These are phyloP conservation scores for Ogataea zsoltii DNA, from an alignment of 805 yeast genomes.

Conservation along the genomic window DNA sequence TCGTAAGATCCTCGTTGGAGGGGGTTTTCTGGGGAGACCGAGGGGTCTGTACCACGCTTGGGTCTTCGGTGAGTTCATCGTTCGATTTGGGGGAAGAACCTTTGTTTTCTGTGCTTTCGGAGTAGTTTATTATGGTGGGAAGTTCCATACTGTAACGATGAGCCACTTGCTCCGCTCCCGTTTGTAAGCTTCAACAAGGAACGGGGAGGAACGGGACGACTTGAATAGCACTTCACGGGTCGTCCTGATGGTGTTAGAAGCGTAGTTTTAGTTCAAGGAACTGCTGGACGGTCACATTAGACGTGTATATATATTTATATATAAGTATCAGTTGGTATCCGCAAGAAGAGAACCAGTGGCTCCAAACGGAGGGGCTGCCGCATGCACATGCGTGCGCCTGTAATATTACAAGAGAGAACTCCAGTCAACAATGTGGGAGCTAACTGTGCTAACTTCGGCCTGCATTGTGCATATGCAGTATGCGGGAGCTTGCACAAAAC, in stretches of 20 bases:
- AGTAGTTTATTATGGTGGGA: conserved; percentile 15
- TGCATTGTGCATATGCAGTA: not conserved
- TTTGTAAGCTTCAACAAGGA: not conserved
- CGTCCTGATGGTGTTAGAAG: not conserved
- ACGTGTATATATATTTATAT: conserved; percentile 3
- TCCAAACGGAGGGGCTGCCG: conserved; percentile 1
- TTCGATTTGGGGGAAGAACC: not conserved
- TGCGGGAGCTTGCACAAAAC: not conserved
- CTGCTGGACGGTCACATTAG: not conserved
- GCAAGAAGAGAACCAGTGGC: not conserved
- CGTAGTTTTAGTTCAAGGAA: not conserved
- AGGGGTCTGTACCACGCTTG: not conserved
- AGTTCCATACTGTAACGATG: conserved; percentile 11
- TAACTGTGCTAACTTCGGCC: not conserved
- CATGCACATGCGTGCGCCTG: conserved; percentile 2
- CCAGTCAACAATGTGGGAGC: not conserved
- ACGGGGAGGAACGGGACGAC: too few relatives aligned
- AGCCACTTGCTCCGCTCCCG: not conserved
- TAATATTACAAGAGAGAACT: not conserved
- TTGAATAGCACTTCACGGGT: not conserved
- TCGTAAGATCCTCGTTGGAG: conserved; percentile 1
- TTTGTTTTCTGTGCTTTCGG: not conserved
- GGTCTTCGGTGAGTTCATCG: not conserved
- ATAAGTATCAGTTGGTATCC: not conserved
- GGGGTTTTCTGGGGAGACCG: not conserved